These are phyloP conservation scores for Phlegmacium glaucopus DNA, from an alignment of 768 basidiomycete species.

Conservation along the genomic window DNA sequence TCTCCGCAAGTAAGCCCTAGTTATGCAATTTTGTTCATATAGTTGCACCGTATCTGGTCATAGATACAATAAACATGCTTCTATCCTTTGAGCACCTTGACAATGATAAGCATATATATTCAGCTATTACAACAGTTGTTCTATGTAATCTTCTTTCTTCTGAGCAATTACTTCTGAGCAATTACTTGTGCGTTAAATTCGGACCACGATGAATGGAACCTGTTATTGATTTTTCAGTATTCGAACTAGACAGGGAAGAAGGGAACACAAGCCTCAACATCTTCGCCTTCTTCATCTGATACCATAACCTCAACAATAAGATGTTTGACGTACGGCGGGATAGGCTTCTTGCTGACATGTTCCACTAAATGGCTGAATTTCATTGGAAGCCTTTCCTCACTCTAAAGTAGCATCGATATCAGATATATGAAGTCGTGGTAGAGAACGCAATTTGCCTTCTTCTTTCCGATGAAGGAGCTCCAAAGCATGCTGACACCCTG, in stretches of 20 bases:
- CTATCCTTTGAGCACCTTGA: conserved; percentile 15
- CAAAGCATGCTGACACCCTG: conserved; percentile 98
- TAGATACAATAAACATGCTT: conserved; percentile 32
- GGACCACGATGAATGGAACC: conserved; percentile 84
- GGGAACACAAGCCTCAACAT: conserved; percentile 72
- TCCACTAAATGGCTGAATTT: conserved; percentile 90
- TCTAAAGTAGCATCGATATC: conserved; percentile 40
- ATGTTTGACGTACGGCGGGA: conserved; percentile 79
- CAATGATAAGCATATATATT: background rate
- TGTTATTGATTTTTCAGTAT: conserved; percentile 20
- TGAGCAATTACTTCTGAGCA: too few relatives aligned
- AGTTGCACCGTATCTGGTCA: conserved; percentile 23
- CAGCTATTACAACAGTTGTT: conserved; percentile 8
- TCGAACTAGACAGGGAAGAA: background rate
- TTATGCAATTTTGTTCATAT: conserved; percentile 28
- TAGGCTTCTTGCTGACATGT: conserved; percentile 90
- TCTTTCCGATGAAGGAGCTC: conserved; percentile 89
- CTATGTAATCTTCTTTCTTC: conserved; percentile 1
- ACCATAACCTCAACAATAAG: conserved; percentile 95
- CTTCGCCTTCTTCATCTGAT: conserved; percentile 87
- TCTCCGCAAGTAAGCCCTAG: conserved; percentile 43
- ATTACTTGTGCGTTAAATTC: conserved; percentile 37
- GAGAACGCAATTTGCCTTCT: conserved; percentile 52
- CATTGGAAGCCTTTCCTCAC: conserved; percentile 85
- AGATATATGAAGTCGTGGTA: background rate